Conservation (phyloP, 2,329 filamentous ascomycete genomes). For the Paecilomyces sp. region DNA sequence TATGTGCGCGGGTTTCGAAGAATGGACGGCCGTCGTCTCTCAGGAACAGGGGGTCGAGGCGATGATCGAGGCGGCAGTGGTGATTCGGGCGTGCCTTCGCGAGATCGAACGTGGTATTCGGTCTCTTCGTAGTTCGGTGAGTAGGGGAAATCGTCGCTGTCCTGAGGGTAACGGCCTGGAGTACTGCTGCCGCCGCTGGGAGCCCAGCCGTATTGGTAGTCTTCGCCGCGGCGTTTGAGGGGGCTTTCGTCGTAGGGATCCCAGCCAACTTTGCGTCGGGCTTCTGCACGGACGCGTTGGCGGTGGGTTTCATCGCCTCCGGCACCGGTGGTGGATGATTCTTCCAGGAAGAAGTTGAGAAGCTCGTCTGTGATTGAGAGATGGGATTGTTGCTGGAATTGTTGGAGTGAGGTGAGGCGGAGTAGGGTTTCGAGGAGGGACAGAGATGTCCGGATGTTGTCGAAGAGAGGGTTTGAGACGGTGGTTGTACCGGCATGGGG, state of each 20-base stretch:
- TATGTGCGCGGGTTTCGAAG: constrained; percentile 10
- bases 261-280: constrained; percentile 57
- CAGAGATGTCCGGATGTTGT: constrained; percentile 56
- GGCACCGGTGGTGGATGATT: constrained; percentile 59
- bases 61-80: constrained; percentile 9
- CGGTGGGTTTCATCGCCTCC: constrained; percentile 56
- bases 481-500: constrained; percentile 14
- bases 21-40: constrained; percentile 3
- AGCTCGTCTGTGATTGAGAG: constrained; percentile 86
- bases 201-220: constrained; percentile 49
- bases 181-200: constrained; percentile 16
- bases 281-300: constrained; percentile 53
- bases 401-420: constrained; percentile 77
- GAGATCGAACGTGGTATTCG: constrained; percentile 23
- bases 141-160: constrained; percentile 14
- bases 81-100: constrained; percentile 26
- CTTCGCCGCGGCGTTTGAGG: constrained; percentile 58
- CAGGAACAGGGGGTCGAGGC: constrained; percentile 14
- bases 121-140: constrained; percentile 16
- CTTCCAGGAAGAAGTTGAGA: constrained; percentile 76
- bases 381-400: constrained; percentile 85
- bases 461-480: constrained; percentile 43
- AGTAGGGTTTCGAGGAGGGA: constrained; percentile 86
- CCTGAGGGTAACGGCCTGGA: constrained; percentile 13
- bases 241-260: constrained; percentile 67